Conservation (phyloP, 2,329 filamentous ascomycete genomes). For the Cephalotrichum gorgonifer region DNA sequence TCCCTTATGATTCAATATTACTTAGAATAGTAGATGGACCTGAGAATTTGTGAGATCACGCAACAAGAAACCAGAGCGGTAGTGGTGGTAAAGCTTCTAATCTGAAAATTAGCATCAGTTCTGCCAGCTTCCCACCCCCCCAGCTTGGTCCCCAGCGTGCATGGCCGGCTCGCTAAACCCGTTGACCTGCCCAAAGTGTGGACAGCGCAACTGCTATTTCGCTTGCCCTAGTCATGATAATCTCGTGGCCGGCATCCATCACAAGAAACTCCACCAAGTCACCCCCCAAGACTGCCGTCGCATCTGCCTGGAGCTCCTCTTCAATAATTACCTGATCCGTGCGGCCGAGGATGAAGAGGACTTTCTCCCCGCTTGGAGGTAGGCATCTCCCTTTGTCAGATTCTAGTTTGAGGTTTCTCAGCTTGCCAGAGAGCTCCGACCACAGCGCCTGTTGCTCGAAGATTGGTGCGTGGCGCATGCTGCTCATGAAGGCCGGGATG, state of each 20-base stretch:
- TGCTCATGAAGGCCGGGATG: conserved; percentile 58
- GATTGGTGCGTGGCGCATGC: conserved; percentile 60
- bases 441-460: conserved; percentile 52
- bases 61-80: too few relatives aligned
- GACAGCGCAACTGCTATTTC: conserved; percentile 37
- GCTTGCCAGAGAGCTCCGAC: conserved; percentile 39
- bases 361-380: conserved; percentile 33
- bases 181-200: conserved; percentile 1
- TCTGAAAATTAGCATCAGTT: too few relatives aligned
- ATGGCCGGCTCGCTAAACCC: not conserved
- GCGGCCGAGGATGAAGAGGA: conserved; percentile 56
- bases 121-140: too few relatives aligned
- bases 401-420: too few relatives aligned
- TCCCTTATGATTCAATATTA: too few relatives aligned
- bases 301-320: conserved; percentile 54
- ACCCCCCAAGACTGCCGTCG: conserved; percentile 41
- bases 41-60: too few relatives aligned
- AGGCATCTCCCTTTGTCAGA: too few relatives aligned
- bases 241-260: conserved; percentile 57
- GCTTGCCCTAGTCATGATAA: conserved; percentile 51
- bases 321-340: conserved; percentile 57
- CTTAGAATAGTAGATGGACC: too few relatives aligned
- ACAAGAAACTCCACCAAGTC: conserved; percentile 45
- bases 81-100: too few relatives aligned
- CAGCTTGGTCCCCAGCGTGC: too few relatives aligned